Base-by-base conservation (phyloP, 805 yeast genomes). In the Yamadazyma philogaea region DNA sequence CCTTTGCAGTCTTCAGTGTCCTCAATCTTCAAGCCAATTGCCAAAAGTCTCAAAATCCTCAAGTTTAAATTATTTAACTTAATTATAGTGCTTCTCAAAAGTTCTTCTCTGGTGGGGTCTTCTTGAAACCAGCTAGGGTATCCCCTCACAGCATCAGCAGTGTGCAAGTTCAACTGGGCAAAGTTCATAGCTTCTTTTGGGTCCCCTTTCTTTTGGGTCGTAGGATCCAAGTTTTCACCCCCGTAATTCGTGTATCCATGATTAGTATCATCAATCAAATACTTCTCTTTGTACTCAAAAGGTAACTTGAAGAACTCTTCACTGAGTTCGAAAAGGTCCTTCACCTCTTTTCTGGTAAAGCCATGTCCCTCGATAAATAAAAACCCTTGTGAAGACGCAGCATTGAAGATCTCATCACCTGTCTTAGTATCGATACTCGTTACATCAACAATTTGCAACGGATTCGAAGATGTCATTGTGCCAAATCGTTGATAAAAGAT, bases 141-240 rank as follows among this genome's bases (percentile, higher is more conserved):
- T 3, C 60, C 59, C 22, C 68, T 50, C 1, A 51, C 30, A 3
- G 63, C 49, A 10, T 42, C 40, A 0, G 87, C 88, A 7, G 75
- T 71, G 19, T 50, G 45, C 45, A 79, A 71, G 50, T 79, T 61
- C 51, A 82, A 66, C 15, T 64, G 57, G 34, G 83, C 78, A 57
- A 85, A 78, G 55, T 87, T 86, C 64, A 82, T 78, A 1, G 84
- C 87, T 56, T 81, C 84, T 52, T 81, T 81, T 30, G 81, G 83
- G 56, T 81, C 86, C 4, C 83, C 82, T 33, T 52, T 51, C 38
- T 57, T 60, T 34, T 63, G 68, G 16, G 54, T 43, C 5, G 47
- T 31, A 2, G 72, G 71, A 40, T 67, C 72, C 48, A 68, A 66
- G 50, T 67, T 78, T 56, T 82, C 88, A 34, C 71, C 76, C 15